Evolutionary conservation across 805 yeast species (phyloP).

Genomic region (Saccharomyces jurei): DNA sequence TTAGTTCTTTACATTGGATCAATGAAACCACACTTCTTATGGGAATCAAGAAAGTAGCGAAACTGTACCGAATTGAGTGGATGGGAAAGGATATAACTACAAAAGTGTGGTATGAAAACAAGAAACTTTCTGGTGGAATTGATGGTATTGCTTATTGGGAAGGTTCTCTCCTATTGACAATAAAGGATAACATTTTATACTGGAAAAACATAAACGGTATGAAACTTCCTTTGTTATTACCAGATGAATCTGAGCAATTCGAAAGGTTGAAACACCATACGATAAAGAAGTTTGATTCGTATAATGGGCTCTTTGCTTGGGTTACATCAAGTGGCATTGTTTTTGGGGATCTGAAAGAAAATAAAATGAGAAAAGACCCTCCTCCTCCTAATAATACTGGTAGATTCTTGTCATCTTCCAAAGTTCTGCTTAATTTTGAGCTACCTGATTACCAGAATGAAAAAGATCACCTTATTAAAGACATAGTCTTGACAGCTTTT

Average conservation of each 20-base stretch:
- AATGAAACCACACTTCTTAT: neutral
- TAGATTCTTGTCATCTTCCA: constrained; percentile 30
- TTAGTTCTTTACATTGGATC: neutral
- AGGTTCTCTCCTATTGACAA: constrained; percentile 2
- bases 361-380: neutral
- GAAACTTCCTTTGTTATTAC: constrained; percentile 17
- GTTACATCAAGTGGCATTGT: constrained; percentile 40
- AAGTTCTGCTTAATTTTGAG: constrained; percentile 35
- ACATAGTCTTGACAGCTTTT: constrained; percentile 43
- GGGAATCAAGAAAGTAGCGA: constrained; percentile 14
- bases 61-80: neutral
- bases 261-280: constrained; percentile 30
- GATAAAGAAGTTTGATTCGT: constrained; percentile 28
- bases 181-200: constrained; percentile 14
- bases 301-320: constrained; percentile 37
- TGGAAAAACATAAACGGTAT: constrained; percentile 13
- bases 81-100: neutral
- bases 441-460: constrained; percentile 27
- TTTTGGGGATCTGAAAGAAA: constrained; percentile 31
- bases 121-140: neutral
- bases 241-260: constrained; percentile 33
- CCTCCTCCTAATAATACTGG: constrained; percentile 10
- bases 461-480: constrained; percentile 25
- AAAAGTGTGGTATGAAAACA: neutral
- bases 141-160: constrained; percentile 29